Evolutionary conservation across 345 rosid genomes (phyloP).

Genomic region (Boechera retrofracta): DNA sequence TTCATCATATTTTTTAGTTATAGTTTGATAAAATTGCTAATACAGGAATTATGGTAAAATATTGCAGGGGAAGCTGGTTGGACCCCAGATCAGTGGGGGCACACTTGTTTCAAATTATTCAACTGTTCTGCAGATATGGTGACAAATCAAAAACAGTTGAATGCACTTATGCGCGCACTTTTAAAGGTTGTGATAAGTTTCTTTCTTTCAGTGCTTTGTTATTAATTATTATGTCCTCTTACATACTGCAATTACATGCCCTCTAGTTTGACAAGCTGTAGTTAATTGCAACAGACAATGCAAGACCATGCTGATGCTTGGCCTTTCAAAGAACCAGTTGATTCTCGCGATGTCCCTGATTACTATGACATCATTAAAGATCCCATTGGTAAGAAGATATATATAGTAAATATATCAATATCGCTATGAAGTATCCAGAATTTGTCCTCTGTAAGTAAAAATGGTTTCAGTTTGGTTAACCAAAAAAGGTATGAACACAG

Average conservation of each 20-base stretch:
- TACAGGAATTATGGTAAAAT: slow-evolving; percentile 12
- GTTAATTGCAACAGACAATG: slow-evolving; percentile 69
- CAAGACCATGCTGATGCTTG: slow-evolving; percentile 96
- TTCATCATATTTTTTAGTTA: neutral
- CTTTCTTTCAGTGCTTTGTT: neutral
- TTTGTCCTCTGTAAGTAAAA: neutral
- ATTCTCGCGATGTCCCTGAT: slow-evolving; percentile 95
- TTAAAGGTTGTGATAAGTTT: slow-evolving; percentile 63
- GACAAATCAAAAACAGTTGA: slow-evolving; percentile 76
- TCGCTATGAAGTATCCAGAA: slow-evolving; percentile 7
- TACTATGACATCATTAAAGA: slow-evolving; percentile 97
- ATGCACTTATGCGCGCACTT: slow-evolving; percentile 86
- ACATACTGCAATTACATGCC: slow-evolving; percentile 1
- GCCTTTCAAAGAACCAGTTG: slow-evolving; percentile 99
- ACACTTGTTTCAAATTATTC: slow-evolving; percentile 74
- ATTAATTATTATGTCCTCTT: neutral
- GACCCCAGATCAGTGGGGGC: slow-evolving; percentile 98
- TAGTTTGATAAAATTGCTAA: slow-evolving; percentile 25
- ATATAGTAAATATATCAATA: neutral
- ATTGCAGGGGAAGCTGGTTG: slow-evolving; percentile 92
- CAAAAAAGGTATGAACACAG: slow-evolving; percentile 49
- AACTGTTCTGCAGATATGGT: slow-evolving; percentile 57
- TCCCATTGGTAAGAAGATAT: slow-evolving; percentile 83
- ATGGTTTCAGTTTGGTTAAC: neutral
- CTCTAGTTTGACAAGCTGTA: slow-evolving; percentile 26